Evolutionary conservation across 306 rosid species (phyloP), one percentile per base, ranked within the genome.

Genomic region (Cucurbita maxima): DNA sequence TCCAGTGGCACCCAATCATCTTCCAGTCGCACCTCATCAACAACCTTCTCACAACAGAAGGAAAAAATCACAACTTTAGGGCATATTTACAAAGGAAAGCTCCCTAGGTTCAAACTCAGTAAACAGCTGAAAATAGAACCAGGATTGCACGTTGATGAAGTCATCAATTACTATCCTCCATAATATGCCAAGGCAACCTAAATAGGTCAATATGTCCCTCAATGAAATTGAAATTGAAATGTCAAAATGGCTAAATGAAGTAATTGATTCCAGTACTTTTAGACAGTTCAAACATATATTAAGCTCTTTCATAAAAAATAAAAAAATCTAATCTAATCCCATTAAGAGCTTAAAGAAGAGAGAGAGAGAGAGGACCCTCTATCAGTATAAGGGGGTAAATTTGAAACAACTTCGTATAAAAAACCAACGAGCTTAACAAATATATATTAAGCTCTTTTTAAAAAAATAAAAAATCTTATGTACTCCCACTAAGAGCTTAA

Each of bases 1-100:
- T 94, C 99, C 88, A 91, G 73, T 66, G 97, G 97, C 52, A 89
- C 97, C 99, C 97, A 94, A 74, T 94, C 99, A 83, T 94, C 98
- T 82, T 94, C 98, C 76, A 94, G 96, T 48, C 97, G 85, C 79
- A 90, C 97, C 38, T 86, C 89, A 82, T 82, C 88, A 69, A 82
- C 95, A 81, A 87, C 84, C 99, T 94, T 81, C 54, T 78, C 74
- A 67, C 67, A 82, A 76, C 10, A 72, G 10, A 60, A 25, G 16
- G 58, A 70, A 15, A 34, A 50, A 7, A 25, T 22, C 20, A 66
- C n/a, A 44, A 66, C 37, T 66, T 30, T 20, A 8, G 18, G 7
- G 8, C 72, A 43, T 66, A 5, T 38, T 19, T 20, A 66, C 38
- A 41, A 66, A 44, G 38, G 55, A 44, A 19, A 20, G 54, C 8